Evolutionary conservation across 495 filamentous ascomycete species (phyloP).

Genomic region (Hypoxylon fragiforme): DNA sequence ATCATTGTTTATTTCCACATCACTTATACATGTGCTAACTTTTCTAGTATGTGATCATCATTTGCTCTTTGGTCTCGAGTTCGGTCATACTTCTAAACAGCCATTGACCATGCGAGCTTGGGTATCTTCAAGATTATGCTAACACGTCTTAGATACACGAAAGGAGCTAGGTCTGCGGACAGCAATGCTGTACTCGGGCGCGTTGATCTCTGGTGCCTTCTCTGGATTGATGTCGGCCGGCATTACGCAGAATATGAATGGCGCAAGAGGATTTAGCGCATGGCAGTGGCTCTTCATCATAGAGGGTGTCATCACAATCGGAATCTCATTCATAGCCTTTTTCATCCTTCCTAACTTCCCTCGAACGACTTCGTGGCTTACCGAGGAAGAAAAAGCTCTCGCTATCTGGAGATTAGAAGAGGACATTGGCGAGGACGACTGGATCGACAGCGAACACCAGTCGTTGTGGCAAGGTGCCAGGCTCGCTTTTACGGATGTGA

Average conservation of each 20-base stretch:
- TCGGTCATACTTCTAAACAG: neutral
- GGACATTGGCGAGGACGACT: constrained; percentile 80
- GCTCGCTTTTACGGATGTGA: constrained; percentile 71
- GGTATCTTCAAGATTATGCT: neutral
- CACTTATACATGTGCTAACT: constrained; percentile 32
- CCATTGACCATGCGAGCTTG: neutral
- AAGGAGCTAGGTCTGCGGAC: constrained; percentile 60
- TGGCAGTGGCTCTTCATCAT: constrained; percentile 80
- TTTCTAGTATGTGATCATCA: constrained; percentile 39
- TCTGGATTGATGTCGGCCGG: constrained; percentile 66
- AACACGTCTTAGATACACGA: constrained; percentile 49
- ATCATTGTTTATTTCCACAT: constrained; percentile 40
- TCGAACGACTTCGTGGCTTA: constrained; percentile 74
- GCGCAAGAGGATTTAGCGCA: constrained; percentile 46
- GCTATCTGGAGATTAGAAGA: constrained; percentile 73
- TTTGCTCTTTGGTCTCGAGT: constrained; percentile 42
- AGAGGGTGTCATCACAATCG: constrained; percentile 63
- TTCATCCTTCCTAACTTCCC: constrained; percentile 79
- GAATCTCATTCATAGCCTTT: constrained; percentile 51
- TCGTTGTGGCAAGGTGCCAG: constrained; percentile 68
- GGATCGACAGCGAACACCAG: constrained; percentile 63
- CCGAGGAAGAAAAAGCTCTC: constrained; percentile 66
- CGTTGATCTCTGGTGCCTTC: constrained; percentile 65
- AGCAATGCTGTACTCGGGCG: constrained; percentile 64
- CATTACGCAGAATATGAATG: constrained; percentile 54